Evolutionary conservation across 1,284 basidiomycete species (phyloP), one percentile per base, ranked within the genome.

Genomic region (Microstroma glucosiphilum): DNA sequence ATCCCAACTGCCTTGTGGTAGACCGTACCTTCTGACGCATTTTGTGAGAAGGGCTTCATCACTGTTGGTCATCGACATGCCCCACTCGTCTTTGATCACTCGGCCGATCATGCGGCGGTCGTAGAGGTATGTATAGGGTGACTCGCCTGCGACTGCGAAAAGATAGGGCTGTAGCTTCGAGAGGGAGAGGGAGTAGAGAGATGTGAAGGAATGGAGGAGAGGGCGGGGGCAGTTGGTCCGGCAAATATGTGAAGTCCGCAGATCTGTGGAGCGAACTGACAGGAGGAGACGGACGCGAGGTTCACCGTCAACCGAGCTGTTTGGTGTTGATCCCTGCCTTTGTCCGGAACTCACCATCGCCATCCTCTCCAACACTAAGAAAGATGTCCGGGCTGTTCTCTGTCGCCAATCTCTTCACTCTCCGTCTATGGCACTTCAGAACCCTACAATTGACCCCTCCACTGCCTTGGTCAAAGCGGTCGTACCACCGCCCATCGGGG

Each of bases 11-110:
- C 82, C 67, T 1, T 58, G 65, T 55, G 61, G 87, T 53, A 89
- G 82, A 12, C 90, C 90, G 73, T 96, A 91, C 40, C 88, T 85
- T 59, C 92, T 85, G 7, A 96, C 90, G 74, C 92, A 94, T 46
- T 88, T 88, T 1, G 88, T 88, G 43, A 85, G 60, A 78, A 71
- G 83, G 82, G 56, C 83, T 80, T 25, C 80, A 75, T 56, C 81
- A 72, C 23, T 83, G 81, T 56, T 60, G 6, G 61, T 57, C 12
- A 53, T 23, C 3, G 84, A 80, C 64, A 85, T 80, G 2, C 90
- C 90, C 89, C 90, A 92, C 70, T 90, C 86, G 60, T 83, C 83
- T 61, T 83, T 80, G 30, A 89, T 80, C 58, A 85, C 83, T 7
- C 87, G 84, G 8, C 87, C 86, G 17, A 85, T 80, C 79, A 91